Base-by-base conservation (phyloP, 352 stramenopile species). In the Pythium angustatum region DNA sequence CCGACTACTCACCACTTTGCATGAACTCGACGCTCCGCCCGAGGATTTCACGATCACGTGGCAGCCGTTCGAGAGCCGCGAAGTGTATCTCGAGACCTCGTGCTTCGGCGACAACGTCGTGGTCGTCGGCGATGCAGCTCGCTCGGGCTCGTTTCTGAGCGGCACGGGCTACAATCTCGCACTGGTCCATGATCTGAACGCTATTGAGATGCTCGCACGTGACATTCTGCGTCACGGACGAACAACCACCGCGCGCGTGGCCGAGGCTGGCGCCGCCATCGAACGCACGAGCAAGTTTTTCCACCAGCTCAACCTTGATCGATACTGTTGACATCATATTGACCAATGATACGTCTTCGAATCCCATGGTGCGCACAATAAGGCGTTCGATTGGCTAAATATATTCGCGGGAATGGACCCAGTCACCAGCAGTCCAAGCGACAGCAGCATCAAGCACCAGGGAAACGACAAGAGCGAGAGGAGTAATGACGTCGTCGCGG, bases 101-200 rank as follows among this genome's bases (percentile, higher is more conserved):
- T 59, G 40, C 26, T 69, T 70, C 34, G 61, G 67, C 11, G 51
- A 64, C 51, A 74, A 70, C 52, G 55, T 67, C 11, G 30, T 74
- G 27, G 61, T 74, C 11, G 47, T 74, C 21, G 67, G 62, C 2
- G 67, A 74, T 27, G 66, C 66, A 2, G 66, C 67, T 6, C 67
- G 67, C n/a, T 58, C 67, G 2, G 67, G 67, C 12, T 64, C 61
- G 10, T 74, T 70, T 24, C 28, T 70, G 21, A 74, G 67, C 41
- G 67, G 67, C 19, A 70, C 67, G 7, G 62, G 67, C 15, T 74
- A 74, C 61, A 74, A 74, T 50, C 50, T 74, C 21, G 62, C 62
- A 2, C 43, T 70, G 17, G 67, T 70, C 15, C 58, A 38, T 41
- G 67, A 74, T n/a, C 38, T 74, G 11, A 67, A 63, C 38, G 61